These are phyloP conservation scores for Ophiostoma quercus DNA, from an alignment of 2,329 filamentous ascomycete genomes.

Conservation along the genomic window DNA sequence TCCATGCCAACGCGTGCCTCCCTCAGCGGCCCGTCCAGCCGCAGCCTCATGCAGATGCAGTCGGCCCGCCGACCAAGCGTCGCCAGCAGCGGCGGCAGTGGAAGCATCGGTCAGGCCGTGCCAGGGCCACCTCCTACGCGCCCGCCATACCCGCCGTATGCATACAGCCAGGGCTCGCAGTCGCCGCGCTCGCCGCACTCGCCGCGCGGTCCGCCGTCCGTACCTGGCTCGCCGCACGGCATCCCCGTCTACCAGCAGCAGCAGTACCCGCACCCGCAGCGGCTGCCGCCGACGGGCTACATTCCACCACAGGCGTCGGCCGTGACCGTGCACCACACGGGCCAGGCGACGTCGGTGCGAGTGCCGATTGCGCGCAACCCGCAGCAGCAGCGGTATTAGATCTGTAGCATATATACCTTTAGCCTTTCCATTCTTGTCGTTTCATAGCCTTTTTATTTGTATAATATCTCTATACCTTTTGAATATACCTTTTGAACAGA, in stretches of 20 bases:
- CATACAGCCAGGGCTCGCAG: background rate
- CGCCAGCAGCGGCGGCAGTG: background rate
- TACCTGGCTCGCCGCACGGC: background rate
- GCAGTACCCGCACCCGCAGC: conserved; percentile 11
- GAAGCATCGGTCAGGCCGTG: background rate
- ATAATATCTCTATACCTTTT: background rate
- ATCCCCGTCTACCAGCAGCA: conserved; percentile 9
- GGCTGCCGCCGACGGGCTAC: conserved; percentile 9
- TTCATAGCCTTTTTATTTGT: background rate
- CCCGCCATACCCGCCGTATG: background rate
- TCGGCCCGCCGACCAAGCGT: background rate
- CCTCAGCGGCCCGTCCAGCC: conserved; percentile 21
- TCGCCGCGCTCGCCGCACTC: conserved; percentile 1
- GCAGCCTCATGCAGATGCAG: conserved; percentile 22
- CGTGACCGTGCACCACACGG: conserved; percentile 20
- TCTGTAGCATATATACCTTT: background rate
- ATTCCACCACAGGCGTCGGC: conserved; percentile 16
- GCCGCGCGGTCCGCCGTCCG: background rate
- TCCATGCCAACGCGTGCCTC: conserved; percentile 22
- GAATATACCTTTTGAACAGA: too few species aligned
- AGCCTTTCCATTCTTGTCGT: background rate
- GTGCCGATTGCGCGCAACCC: conserved; percentile 23
- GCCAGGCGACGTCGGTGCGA: conserved; percentile 23
- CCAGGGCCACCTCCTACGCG: background rate
- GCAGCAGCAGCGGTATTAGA: background rate